Base-by-base conservation (phyloP, 2,329 filamentous ascomycete genomes). In the Fusarium concolor region DNA sequence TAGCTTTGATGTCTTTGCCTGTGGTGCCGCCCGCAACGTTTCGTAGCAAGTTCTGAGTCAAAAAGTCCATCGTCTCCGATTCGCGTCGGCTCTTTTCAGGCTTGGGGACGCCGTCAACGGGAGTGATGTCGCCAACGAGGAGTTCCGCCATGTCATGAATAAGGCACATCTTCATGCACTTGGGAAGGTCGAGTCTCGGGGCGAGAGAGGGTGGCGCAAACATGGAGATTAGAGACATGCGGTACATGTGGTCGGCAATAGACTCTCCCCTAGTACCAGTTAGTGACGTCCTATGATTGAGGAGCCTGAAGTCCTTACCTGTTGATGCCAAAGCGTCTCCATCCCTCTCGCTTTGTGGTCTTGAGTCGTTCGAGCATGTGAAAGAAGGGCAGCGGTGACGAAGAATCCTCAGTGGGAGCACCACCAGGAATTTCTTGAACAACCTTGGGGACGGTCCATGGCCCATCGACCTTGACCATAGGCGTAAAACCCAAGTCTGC, bases 241-340 rank as follows among this genome's bases (percentile, higher is more conserved):
- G 94, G 82, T 98, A 99, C 96, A 99, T 99, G 85, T 99, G 96
- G 82, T 99, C 96, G 54, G 93, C 87, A 76, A 99, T 97, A 3
- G 93, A 97, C 80, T 99, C 96, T 77, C 93, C 92, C 59, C 86
- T 89, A 66, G 12, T 2, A 26, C 14, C n/a, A 56, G 45, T 68
- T 14, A 65, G 37, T 46, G 38, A 35, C 5, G 6, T 11, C 33
- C 9, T 10, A 22, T 10, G n/a, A 2, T 7, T 10, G 1, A 2
- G 4, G 3, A 1, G 14, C 24, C 4, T 20, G 6, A 4, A 9
- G 3, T 44, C 76, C 44, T 42, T 76, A 89, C 87, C 83, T 80
- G 3, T 81, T 71, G 71, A 99, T 93, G 38, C 89, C 89, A 77
- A 97, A 97, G 37, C 96, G 89, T 56, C 92, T 88, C 96, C 96